Evolutionary conservation across 768 basidiomycete species (phyloP), one percentile per base, ranked within the genome.

Genomic region (Kwoniella shandongensis): DNA sequence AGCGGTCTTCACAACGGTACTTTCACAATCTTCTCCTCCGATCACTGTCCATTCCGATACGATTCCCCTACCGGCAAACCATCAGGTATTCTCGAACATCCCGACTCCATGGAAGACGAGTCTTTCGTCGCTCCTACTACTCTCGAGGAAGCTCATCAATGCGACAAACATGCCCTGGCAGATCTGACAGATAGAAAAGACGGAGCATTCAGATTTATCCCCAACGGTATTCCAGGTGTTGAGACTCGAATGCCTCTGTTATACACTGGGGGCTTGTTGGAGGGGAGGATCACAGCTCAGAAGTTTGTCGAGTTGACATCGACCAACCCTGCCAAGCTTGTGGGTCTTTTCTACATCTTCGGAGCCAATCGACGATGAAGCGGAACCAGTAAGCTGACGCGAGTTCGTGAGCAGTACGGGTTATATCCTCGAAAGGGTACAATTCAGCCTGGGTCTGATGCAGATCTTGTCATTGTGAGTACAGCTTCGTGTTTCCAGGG

Each of bases 221-320:
- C 76, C 4, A 77, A 77, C 30, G 76, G 76, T 6, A 54, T 75
- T 2, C 77, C 77, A 11, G 77, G 77, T 3, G 67, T 78, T n/a
- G 74, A 76, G 48, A 77, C 77, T 2, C 64, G 76, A 32, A 57
- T 65, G 1, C 76, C 76, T 1, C 54, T 78, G 20, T 58, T 77
- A 11, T 76, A 69, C 64, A 59, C 58, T n/a, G 63, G 70, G 20
- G 77, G 77, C 13, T 72, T 78, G 17, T 63, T 70, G 46, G 71
- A 68, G 22, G 75, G 71, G 3, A 54, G 71, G 15, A 70, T 78
- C 49, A 59, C 74, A 2, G 60, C 65, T 5, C 63, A 67, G 44
- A 70, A 76, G 41, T 78, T 77, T 39, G 77, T 78, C 45, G 72
- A 76, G 57, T 55, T 78, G 11, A 77, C 63, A 35, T 69, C 66